Conservation (phyloP, 768 basidiomycete genomes). For the Leccinum rimulosum region DNA sequence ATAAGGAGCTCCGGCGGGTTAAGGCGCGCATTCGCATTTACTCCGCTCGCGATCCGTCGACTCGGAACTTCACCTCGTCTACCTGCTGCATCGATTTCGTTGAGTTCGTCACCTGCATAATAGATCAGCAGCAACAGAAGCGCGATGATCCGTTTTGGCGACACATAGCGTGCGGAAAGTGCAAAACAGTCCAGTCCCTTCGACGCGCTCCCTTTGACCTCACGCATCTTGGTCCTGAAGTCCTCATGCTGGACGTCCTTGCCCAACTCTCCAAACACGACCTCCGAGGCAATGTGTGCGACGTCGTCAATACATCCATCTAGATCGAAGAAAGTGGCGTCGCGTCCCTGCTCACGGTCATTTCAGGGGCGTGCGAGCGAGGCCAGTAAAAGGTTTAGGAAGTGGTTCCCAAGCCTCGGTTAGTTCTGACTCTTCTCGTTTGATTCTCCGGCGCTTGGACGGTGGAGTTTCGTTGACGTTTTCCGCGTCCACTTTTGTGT, state of each 20-base stretch:
- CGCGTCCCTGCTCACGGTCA: constrained; percentile 3
- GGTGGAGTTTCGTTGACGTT: neutral
- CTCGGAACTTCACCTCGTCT: constrained; percentile 68
- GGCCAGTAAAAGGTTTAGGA: neutral
- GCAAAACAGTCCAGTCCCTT: constrained; percentile 85
- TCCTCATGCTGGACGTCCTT: constrained; percentile 85
- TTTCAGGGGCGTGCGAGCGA: neutral
- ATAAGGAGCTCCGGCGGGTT: constrained; percentile 54
- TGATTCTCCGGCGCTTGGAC: constrained; percentile 18
- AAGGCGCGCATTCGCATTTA: constrained; percentile 80
- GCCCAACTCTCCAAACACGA: constrained; percentile 91
- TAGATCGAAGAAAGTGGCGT: constrained; percentile 54
- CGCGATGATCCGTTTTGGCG: constrained; percentile 70
- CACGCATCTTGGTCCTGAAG: constrained; percentile 93
- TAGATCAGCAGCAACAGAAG: constrained; percentile 76
- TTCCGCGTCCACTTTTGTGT: neutral
- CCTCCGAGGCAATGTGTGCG: constrained; percentile 79
- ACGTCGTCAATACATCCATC: constrained; percentile 79
- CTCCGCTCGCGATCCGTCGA: constrained; percentile 74
- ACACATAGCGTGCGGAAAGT: constrained; percentile 73
- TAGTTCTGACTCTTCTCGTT: neutral
- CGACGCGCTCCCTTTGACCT: constrained; percentile 81
- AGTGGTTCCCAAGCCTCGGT: neutral
- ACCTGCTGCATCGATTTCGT: constrained; percentile 76
- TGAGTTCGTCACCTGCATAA: constrained; percentile 84